Base-by-base conservation (phyloP, 805 yeast genomes). In the Pichia nakasei region DNA sequence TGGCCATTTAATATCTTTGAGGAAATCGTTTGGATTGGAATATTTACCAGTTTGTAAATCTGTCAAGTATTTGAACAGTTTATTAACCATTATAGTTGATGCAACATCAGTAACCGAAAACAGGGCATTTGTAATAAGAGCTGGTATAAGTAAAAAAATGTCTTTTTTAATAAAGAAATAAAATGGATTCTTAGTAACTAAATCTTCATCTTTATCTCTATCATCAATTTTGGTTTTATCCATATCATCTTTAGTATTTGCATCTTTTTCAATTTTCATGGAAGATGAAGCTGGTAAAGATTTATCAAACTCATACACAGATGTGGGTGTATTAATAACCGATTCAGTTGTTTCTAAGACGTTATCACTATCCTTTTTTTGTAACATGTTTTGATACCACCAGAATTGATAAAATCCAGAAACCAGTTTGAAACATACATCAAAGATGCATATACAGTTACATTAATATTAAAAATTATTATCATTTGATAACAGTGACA, bases 1-100 rank as follows among this genome's bases (percentile, higher is more conserved):
- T n/a, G 49, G 41, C 50, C 55, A 44, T 33, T 66, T 60, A 17
- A 75, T 55, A n/a, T 63, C 64, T 5, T 52, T 41, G 51, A 69
- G 52, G 47, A 72, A 76, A 1, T 34, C 37, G 3, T 36, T 12
- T 1, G 53, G 59, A 1, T 48, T 46, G 12, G 56, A 48, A 48
- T 66, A 63, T 2, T 55, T 45, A 0, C 73, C 73, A 2, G 18
- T 3, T 7, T 64, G 55, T 34, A 59, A 63, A 1, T 52, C 47
- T 1, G 72, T 54, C 4, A 80, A 55, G 1, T 65, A 59, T 24
- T 66, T 61, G 52, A 89, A 85, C 0, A 83, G 69, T 43, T 72
- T 62, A 3, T 95, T 93, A 47, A 82, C 74, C 13, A 88, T 53
- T 3, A 85, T 68, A 0, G 94, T 74, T 18, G 76, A 72, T 2